Conservation (phyloP, 495 filamentous ascomycete genomes). For the Trichoderma erinaceum region DNA sequence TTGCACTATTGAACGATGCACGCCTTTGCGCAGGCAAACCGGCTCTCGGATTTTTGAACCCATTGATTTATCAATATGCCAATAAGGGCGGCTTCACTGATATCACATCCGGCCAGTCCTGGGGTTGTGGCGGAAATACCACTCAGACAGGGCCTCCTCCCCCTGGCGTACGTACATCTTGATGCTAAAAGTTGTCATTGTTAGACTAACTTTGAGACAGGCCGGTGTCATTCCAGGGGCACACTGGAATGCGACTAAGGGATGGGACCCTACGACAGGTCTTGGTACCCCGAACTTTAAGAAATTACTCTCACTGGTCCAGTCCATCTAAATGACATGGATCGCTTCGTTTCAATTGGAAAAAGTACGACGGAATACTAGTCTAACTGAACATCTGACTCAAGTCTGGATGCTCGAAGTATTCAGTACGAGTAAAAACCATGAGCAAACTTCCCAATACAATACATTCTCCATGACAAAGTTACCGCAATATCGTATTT, state of each 20-base stretch:
- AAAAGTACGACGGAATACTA: no score
- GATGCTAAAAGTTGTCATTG: no score
- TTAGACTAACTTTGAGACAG: background rate
- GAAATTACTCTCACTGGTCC: conserved; percentile 19
- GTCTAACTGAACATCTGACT: no score
- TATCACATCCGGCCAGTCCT: background rate
- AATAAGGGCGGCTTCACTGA: conserved; percentile 45
- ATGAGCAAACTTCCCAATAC: no score
- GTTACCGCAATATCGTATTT: no score
- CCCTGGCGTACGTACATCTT: background rate
- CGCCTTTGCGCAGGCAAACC: conserved; percentile 45
- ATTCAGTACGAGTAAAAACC: no score
- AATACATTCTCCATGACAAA: no score
- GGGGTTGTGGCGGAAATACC: background rate
- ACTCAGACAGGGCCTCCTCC: background rate
- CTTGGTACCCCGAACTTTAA: conserved; percentile 30
- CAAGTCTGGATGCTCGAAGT: no score
- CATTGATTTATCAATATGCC: conserved; percentile 54
- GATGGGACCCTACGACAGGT: conserved; percentile 28
- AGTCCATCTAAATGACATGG: no score
- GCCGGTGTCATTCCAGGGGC: conserved; percentile 18
- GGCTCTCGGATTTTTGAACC: conserved; percentile 62
- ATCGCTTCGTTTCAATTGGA: background rate
- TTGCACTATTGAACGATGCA: conserved; percentile 61
- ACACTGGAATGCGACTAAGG: conserved; percentile 25